Base-by-base conservation (phyloP, 2,329 filamentous ascomycete genomes). In the Huntiella moniliformis region DNA sequence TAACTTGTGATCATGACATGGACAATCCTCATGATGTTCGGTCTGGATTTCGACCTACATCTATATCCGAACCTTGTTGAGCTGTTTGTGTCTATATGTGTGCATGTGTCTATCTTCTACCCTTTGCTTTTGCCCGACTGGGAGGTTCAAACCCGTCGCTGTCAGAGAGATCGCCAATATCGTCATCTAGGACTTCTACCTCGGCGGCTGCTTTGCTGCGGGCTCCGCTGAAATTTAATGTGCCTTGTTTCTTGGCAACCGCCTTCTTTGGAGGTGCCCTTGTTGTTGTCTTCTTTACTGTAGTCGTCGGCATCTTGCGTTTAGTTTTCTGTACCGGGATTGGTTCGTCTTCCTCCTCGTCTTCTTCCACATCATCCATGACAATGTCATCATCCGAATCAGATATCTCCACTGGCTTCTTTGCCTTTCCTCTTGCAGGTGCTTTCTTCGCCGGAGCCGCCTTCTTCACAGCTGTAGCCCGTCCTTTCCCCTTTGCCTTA, bases 111-210 rank as follows among this genome's bases (percentile, higher is more conserved):
- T 28, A 28, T 28, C 22, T 28, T 28, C 22, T 28, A 28, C 22
- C 22, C 22, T 28, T 28, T 2, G 22, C 22, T 28, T 28, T 28
- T 28, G 2, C 22, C 22, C 22, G 22, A 28, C 22, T 28, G 10
- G 22, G 22, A 4, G 70, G 63, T 57, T 77, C 73, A 56, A 79
- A 79, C 0, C 66, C 60, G 57, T 76, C 71, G 36, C 75, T 71
- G 46, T 75, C 73, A 35, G 67, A 64, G 11, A 71, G 67, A 17
- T 74, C 73, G 3, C 72, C 64, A 61, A 73, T 68, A 33, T 70
- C 63, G 32, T 49, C 49, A n/a, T 47, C 45, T 6, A 37, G 35
- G 7, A 69, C 65, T 31, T 70, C 63, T 32, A 63, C 61, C 31
- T 54, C 54, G 13, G 58, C 54, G 2, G 54, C 56, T 45, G 59